Conservation (phyloP, 768 basidiomycete species). For the Rhizopogon vesiculosus region DNA sequence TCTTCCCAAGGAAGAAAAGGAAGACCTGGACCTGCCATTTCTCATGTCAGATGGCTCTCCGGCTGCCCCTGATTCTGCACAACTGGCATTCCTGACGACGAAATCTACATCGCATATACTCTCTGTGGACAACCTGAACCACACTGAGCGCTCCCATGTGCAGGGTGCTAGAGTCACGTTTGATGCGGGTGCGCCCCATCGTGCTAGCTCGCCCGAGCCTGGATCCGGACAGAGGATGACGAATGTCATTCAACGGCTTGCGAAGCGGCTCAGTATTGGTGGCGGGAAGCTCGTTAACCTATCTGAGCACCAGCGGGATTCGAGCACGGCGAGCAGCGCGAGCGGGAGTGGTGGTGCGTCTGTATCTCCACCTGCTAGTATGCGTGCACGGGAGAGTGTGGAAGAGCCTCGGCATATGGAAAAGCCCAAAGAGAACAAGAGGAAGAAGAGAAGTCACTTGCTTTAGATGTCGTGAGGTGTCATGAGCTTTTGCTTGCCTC, state of each 20-base stretch:
- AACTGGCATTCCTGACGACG: conserved; percentile 34
- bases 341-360: not conserved
- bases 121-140: conserved; percentile 20
- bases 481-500: not conserved
- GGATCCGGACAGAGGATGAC: conserved; percentile 40
- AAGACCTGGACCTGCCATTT: conserved; percentile 24
- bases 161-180: conserved; percentile 58
- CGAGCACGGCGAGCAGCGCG: conserved; percentile 6
- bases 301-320: conserved; percentile 23
- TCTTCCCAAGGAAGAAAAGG: not conserved
- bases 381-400: conserved; percentile 20
- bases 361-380: not conserved
- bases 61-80: conserved; percentile 15
- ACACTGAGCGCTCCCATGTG: conserved; percentile 8
- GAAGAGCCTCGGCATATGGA: conserved; percentile 37
- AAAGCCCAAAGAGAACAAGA: conserved; percentile 38
- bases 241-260: conserved; percentile 51
- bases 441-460: conserved; percentile 56
- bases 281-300: conserved; percentile 6
- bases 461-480: conserved; percentile 29
- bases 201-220: too few relatives aligned
- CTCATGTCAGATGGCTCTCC: conserved; percentile 25
- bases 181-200: conserved; percentile 46
- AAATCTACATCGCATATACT: conserved; percentile 25
- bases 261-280: conserved; percentile 63